Evolutionary conservation across 2,329 filamentous ascomycete genomes (phyloP).

Genomic region (Cordyceps pruinosa): DNA sequence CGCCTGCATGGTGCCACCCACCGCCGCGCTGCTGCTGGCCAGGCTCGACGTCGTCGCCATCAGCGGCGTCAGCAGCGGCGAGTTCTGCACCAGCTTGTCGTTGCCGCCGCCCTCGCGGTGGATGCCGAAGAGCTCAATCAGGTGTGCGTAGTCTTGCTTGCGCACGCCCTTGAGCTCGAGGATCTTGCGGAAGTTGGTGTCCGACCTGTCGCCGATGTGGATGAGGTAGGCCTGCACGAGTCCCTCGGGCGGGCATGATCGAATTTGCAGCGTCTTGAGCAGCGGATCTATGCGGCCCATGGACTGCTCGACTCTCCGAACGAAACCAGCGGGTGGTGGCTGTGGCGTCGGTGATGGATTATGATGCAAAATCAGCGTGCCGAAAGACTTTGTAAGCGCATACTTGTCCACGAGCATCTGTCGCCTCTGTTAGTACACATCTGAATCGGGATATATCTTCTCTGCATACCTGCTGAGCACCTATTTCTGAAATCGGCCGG

Average conservation of each 20-base stretch:
- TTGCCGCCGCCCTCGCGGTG: conserved; percentile 72
- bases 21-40: conserved; percentile 26
- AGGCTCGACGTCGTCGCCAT: conserved; percentile 37
- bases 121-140: conserved; percentile 76
- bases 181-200: conserved; percentile 92
- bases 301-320: conserved; percentile 76
- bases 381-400: conserved; percentile 72
- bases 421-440: conserved; percentile 19
- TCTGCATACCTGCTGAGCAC: conserved; percentile 70
- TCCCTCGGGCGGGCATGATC: conserved; percentile 82
- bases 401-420: conserved; percentile 96
- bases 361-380: conserved; percentile 61
- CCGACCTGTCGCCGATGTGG: conserved; percentile 88
- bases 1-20: conserved; percentile 33
- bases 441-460: too few species aligned
- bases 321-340: conserved; percentile 53
- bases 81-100: conserved; percentile 62
- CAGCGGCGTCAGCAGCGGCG: conserved; percentile 63
- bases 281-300: conserved; percentile 86
- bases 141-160: conserved; percentile 71
- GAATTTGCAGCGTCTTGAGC: conserved; percentile 93
- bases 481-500: conserved; percentile 84
- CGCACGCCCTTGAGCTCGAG: conserved; percentile 91
- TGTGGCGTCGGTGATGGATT: conserved; percentile 37
- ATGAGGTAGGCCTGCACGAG: conserved; percentile 96